phyloP scores from a whole-genome alignment of 2,329 filamentous ascomycete genomes.

The Phaeosphaeria sp. region DNA sequence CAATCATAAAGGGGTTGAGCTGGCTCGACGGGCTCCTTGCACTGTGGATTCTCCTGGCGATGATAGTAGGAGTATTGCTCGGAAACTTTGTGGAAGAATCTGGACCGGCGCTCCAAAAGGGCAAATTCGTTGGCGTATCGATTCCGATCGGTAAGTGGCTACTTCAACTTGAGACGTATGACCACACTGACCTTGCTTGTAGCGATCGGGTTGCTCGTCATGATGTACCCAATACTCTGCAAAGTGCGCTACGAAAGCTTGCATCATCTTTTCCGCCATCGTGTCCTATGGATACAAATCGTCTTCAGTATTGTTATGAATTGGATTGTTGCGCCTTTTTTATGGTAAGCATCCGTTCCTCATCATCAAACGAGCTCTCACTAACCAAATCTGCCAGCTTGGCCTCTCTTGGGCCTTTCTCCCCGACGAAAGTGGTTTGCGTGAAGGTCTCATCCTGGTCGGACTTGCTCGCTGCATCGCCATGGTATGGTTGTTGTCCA shows the following conservation, averaged over 20 bases:
- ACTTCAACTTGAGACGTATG: too few relatives aligned
- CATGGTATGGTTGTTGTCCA: slow-evolving; percentile 63
- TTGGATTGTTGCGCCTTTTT: slow-evolving; percentile 83
- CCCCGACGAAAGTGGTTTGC: slow-evolving; percentile 44
- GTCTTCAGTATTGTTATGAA: slow-evolving; percentile 75
- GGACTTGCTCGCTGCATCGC: slow-evolving; percentile 82
- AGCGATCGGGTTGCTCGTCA: slow-evolving; percentile 78
- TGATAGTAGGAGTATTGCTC: slow-evolving; percentile 58
- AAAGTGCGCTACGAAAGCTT: slow-evolving; percentile 78
- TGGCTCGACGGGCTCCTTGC: slow-evolving; percentile 13
- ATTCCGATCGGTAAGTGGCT: too few relatives aligned
- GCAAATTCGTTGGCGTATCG: slow-evolving; percentile 72
- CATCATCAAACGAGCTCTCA: slow-evolving; percentile 1
- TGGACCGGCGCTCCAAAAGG: slow-evolving; percentile 67
- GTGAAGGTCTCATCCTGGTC: slow-evolving; percentile 73
- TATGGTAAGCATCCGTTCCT: slow-evolving; percentile 63
- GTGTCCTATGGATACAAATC: slow-evolving; percentile 74
- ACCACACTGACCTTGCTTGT: too few relatives aligned
- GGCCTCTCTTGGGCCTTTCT: slow-evolving; percentile 64
- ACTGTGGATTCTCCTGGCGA: slow-evolving; percentile 75
- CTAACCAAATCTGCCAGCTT: slow-evolving; percentile 54
- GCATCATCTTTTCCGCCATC: slow-evolving; percentile 66
- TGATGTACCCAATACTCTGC: slow-evolving; percentile 90
- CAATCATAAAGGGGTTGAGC: slow-evolving; percentile 43
- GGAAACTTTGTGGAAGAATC: slow-evolving; percentile 74